phyloP scores from a whole-genome alignment of 768 basidiomycete genomes.

The Melanogaster broomeanus region DNA sequence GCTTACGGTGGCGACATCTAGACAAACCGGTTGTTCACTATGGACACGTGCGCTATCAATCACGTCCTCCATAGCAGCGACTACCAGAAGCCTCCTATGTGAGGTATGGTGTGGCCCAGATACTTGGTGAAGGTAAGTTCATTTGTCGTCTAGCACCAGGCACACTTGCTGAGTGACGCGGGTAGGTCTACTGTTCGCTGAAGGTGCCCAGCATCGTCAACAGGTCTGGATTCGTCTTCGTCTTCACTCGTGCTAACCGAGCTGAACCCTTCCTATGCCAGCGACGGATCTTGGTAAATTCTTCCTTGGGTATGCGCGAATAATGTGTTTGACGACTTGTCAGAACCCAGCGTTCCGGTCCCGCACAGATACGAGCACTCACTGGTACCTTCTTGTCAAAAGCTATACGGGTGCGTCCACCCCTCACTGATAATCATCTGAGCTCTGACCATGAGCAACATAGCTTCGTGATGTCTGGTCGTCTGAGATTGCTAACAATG shows the following conservation, averaged over 20 bases:
- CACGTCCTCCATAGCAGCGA: constrained; percentile 59
- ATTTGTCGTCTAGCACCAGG: neutral
- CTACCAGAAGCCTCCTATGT: constrained; percentile 53
- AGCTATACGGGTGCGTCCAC: too few relatives aligned
- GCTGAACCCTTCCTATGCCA: too few relatives aligned
- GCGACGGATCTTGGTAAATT: too few relatives aligned
- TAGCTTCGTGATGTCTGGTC: constrained; percentile 51
- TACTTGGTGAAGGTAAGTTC: constrained; percentile 40
- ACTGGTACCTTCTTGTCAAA: too few relatives aligned
- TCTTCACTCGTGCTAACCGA: neutral
- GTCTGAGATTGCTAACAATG: constrained; percentile 21
- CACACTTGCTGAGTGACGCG: neutral
- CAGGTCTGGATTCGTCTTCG: constrained; percentile 31
- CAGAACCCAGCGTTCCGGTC: too few relatives aligned
- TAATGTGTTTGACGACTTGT: too few relatives aligned
- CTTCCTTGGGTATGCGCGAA: too few relatives aligned
- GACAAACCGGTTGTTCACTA: constrained; percentile 49
- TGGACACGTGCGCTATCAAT: constrained; percentile 61
- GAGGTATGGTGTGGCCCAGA: constrained; percentile 37
- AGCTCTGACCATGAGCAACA: too few relatives aligned
- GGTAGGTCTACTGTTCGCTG: constrained; percentile 5
- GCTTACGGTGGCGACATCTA: constrained; percentile 12
- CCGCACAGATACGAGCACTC: too few relatives aligned
- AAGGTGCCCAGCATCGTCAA: constrained; percentile 34
- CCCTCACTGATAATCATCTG: too few relatives aligned